Conservation (phyloP, 148 eudicot genomes). For the Amaranthus palmeri region DNA sequence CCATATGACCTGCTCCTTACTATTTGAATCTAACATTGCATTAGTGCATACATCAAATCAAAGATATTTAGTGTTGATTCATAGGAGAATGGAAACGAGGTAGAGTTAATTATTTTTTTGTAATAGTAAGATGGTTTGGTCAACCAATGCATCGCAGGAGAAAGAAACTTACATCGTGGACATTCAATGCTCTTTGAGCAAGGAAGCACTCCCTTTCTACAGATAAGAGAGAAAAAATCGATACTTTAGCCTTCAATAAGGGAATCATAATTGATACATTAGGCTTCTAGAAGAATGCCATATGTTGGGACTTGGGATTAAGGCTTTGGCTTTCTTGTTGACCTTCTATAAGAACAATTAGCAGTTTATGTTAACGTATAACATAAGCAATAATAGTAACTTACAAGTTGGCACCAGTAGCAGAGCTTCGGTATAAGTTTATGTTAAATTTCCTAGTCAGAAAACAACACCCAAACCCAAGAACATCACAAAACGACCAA, state of each 20-base stretch:
- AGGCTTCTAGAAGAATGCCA: too few relatives aligned
- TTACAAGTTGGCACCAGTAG: slow-evolving; percentile 42
- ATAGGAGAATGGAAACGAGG: neutral
- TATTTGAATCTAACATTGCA: too few relatives aligned
- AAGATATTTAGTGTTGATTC: neutral
- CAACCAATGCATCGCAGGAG: neutral
- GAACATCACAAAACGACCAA: slow-evolving; percentile 8
- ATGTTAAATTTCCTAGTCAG: slow-evolving; percentile 45
- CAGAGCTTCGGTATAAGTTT: slow-evolving; percentile 66
- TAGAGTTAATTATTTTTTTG: too few relatives aligned
- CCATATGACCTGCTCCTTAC: too few relatives aligned
- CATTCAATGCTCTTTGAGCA: slow-evolving; percentile 39
- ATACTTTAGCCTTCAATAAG: slow-evolving; percentile 1
- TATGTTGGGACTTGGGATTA: too few relatives aligned
- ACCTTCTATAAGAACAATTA: neutral
- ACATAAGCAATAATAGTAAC: slow-evolving; percentile 16
- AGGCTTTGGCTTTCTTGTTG: too few relatives aligned
- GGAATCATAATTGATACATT: neutral
- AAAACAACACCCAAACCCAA: slow-evolving; percentile 2
- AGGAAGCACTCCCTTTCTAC: slow-evolving; percentile 57
- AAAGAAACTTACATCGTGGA: slow-evolving; percentile 53
- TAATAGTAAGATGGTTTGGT: too few relatives aligned
- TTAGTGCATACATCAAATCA: too few relatives aligned
- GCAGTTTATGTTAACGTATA: too few relatives aligned
- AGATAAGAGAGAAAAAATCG: neutral